Evolutionary conservation across 106 monocot species (phyloP).

Genomic region (Alisma plantagoaquatica): DNA sequence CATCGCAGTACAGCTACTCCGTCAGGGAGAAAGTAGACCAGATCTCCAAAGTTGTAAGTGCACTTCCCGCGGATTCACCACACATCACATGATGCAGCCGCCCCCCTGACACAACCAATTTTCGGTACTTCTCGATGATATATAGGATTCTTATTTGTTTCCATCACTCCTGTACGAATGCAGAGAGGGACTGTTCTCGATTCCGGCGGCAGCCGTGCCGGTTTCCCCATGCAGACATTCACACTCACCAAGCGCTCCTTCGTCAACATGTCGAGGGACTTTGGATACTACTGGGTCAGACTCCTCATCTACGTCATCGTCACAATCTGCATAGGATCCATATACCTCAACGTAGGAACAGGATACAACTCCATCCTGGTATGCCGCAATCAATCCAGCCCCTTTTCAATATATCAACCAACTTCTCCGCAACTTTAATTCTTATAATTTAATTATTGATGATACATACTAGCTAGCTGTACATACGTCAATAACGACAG

Average conservation of each 20-base stretch:
- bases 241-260: constrained; percentile 8
- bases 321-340: constrained; percentile 18
- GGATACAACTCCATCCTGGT: constrained; percentile 69
- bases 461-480: neutral
- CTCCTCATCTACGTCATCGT: constrained; percentile 20
- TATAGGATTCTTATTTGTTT: neutral
- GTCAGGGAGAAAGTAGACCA: constrained; percentile 56
- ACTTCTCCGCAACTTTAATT: neutral
- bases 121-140: no score
- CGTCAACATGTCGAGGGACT: constrained; percentile 11
- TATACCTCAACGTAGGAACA: constrained; percentile 4
- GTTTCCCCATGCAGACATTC: constrained; percentile 65
- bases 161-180: constrained; percentile 9
- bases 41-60: constrained; percentile 66
- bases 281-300: constrained; percentile 13
- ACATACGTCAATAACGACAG: neutral
- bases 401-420: no score
- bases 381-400: no score
- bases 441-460: neutral
- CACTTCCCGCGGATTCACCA: neutral
- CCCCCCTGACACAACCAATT: no score
- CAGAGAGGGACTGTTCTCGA: constrained; percentile 93
- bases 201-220: constrained; percentile 68
- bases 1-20: constrained; percentile 37
- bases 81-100: neutral